Evolutionary conservation across 495 filamentous ascomycete species (phyloP).

Genomic region (Neurospora tetraspora): DNA sequence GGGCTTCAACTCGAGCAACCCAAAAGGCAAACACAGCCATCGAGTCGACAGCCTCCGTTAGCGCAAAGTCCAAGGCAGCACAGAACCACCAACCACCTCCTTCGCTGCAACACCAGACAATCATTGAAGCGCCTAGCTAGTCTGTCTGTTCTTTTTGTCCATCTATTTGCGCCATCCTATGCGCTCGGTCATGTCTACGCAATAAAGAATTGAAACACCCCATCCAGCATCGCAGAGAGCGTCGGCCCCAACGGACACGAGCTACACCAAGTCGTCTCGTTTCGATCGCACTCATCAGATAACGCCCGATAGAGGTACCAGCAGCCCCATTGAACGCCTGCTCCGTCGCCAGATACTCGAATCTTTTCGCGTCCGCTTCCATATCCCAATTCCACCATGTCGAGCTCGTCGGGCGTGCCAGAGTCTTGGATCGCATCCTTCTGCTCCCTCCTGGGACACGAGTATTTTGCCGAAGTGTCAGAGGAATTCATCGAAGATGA

Average conservation of each 20-base stretch:
- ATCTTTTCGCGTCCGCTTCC: neutral
- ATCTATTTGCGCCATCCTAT: conserved; percentile 1
- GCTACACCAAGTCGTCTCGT: neutral
- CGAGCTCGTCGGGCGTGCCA: conserved; percentile 70
- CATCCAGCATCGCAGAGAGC: neutral
- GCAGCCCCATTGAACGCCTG: neutral
- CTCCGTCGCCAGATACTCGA: neutral
- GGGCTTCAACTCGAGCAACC: conserved; percentile 12
- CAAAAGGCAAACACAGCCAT: conserved; percentile 1
- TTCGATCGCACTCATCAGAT: neutral
- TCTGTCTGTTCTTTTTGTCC: neutral
- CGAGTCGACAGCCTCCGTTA: neutral
- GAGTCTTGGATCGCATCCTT: conserved; percentile 98
- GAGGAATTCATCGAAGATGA: conserved; percentile 99
- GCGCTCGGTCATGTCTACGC: conserved; percentile 18
- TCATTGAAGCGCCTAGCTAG: neutral
- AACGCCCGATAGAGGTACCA: neutral
- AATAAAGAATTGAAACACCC: neutral
- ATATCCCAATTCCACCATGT: conserved; percentile 27
- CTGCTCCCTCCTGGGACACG: conserved; percentile 88
- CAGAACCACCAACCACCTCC: neutral
- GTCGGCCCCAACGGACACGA: neutral
- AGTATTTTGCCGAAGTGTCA: conserved; percentile 97
- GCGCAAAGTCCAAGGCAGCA: neutral
- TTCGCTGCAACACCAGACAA: neutral